phyloP scores from a whole-genome alignment of 371 early-diverging fungal species.

The Rhizopus stolonifer region DNA sequence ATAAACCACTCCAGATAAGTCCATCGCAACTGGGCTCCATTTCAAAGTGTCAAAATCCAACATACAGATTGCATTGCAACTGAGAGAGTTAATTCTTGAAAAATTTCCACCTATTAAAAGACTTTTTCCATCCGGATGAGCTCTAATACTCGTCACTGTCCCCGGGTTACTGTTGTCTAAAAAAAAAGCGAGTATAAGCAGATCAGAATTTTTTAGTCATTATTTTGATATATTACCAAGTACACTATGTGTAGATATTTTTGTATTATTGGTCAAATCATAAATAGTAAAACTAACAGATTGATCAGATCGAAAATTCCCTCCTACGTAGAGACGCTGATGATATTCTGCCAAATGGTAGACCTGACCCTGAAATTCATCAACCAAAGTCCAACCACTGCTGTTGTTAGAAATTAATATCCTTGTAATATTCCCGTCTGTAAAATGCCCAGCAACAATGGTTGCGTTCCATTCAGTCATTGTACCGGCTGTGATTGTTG shows the following conservation, averaged over 20 bases:
- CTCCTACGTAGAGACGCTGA: constrained; percentile 34
- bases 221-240: constrained; percentile 16
- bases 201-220: background rate
- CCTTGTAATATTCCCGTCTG: background rate
- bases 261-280: constrained; percentile 17
- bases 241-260: constrained; percentile 15
- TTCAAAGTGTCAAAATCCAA: constrained; percentile 28
- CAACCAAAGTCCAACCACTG: constrained; percentile 25
- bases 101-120: constrained; percentile 58
- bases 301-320: constrained; percentile 20
- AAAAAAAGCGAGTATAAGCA: background rate
- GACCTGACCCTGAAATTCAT: constrained; percentile 29
- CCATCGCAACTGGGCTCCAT: constrained; percentile 39
- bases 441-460: background rate
- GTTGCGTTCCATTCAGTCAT: background rate
- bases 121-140: constrained; percentile 26
- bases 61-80: constrained; percentile 46
- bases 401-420: constrained; percentile 27
- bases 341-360: constrained; percentile 16
- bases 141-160: constrained; percentile 40
- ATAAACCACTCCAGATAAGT: constrained; percentile 38
- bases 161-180: constrained; percentile 25
- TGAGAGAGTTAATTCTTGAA: constrained; percentile 40
- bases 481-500: constrained; percentile 6
- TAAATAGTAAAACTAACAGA: constrained; percentile 35